A percentile compares a stretch with the other conserved stretches of the same genome.
These are phyloP conservation scores for Lactarius tabidus DNA, from an alignment of 768 basidiomycete species.

Conservation along the genomic window DNA sequence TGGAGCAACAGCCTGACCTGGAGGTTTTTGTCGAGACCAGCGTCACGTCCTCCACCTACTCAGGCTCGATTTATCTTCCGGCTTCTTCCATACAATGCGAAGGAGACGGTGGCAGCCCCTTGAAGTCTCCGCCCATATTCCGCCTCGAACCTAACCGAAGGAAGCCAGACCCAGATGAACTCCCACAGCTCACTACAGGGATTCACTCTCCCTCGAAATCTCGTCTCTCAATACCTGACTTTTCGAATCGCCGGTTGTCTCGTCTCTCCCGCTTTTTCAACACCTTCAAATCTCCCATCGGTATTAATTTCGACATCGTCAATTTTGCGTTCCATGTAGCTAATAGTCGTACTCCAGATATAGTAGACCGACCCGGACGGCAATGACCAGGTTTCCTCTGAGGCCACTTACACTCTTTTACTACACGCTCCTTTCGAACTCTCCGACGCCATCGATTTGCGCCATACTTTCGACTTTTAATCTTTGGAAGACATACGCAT, in stretches of 20 bases:
- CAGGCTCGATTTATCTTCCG: neutral
- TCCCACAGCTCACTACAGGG: neutral
- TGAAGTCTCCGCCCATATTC: neutral
- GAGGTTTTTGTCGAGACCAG: neutral
- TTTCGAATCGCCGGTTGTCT: neutral
- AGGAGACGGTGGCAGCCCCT: neutral
- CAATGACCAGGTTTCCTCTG: neutral
- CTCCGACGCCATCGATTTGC: too few relatives aligned
- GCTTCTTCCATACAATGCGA: neutral
- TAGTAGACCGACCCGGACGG: neutral
- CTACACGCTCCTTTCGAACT: neutral
- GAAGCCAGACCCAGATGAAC: neutral
- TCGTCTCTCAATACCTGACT: neutral
- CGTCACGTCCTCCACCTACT: neutral
- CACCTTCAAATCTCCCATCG: slow-evolving; percentile 8
- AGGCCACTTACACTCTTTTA: neutral
- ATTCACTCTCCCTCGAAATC: neutral
- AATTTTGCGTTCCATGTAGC: neutral
- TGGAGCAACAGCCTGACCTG: neutral
- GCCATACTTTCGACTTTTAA: neutral
- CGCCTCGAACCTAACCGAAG: slow-evolving; percentile 5
- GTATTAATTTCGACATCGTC: neutral
- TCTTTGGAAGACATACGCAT: neutral
- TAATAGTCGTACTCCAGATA: neutral
- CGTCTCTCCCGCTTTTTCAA: neutral